Conservation (phyloP, 2,329 filamentous ascomycete species). For the Fusarium zealandicum region DNA sequence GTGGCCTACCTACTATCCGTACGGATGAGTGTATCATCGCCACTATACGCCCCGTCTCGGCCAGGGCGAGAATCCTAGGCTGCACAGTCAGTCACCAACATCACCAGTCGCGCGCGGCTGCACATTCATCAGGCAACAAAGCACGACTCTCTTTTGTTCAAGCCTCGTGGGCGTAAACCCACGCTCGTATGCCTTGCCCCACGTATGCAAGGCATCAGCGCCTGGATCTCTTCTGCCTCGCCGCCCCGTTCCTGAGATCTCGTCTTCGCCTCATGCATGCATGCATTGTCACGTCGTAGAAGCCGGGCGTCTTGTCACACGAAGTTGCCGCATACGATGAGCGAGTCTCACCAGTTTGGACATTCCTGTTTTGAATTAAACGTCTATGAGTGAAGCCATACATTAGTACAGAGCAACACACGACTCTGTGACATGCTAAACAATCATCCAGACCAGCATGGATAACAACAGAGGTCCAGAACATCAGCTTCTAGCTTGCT, state of each 20-base stretch:
- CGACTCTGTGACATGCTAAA: no score
- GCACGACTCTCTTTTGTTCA: slow-evolving; percentile 11
- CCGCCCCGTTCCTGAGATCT: slow-evolving; percentile 23
- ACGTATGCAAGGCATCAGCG: slow-evolving; percentile 4
- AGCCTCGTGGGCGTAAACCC: slow-evolving; percentile 3
- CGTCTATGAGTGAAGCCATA: no score
- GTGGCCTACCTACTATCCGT: no score
- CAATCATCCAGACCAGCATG: neutral
- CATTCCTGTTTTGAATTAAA: neutral
- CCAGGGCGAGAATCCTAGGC: neutral
- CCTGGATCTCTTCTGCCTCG: slow-evolving; percentile 1
- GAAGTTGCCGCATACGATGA: slow-evolving; percentile 7
- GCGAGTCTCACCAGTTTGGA: neutral
- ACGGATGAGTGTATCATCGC: neutral
- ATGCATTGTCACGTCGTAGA: neutral
- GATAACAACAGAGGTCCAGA: no score
- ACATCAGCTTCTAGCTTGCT: neutral
- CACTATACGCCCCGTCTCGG: neutral
- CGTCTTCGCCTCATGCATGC: neutral
- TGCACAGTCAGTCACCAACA: neutral
- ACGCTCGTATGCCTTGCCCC: slow-evolving; percentile 17
- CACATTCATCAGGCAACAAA: slow-evolving; percentile 6
- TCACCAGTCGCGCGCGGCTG: slow-evolving; percentile 6
- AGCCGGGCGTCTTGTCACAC: slow-evolving; percentile 24
- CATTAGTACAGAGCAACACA: no score